Conservation (phyloP, 2,329 filamentous ascomycete species). For the Shiraia sp. region DNA sequence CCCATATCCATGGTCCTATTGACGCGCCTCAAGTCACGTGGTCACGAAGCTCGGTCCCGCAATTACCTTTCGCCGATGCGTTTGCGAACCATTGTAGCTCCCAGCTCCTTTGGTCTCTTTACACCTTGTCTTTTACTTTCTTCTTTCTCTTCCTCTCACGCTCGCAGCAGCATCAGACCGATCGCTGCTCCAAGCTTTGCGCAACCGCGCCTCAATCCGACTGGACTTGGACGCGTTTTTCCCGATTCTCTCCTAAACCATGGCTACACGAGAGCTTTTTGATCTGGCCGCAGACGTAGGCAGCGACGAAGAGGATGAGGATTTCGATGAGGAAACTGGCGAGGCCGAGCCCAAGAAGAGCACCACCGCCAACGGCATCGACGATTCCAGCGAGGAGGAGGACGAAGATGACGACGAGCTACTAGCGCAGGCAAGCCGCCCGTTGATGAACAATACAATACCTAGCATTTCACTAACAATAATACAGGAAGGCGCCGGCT, state of each 20-base stretch:
- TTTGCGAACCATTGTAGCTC: neutral
- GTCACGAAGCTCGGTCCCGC: neutral
- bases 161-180: slow-evolving; percentile 18
- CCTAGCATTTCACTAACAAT: slow-evolving; percentile 16
- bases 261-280: slow-evolving; percentile 65
- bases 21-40: neutral
- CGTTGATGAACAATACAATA: neutral
- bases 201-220: slow-evolving; percentile 12
- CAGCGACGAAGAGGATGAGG: slow-evolving; percentile 52
- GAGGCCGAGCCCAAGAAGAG: slow-evolving; percentile 25
- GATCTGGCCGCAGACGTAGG: slow-evolving; percentile 85
- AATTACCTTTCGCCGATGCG: neutral
- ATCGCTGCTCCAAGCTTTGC: slow-evolving; percentile 11
- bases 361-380: slow-evolving; percentile 35
- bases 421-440: slow-evolving; percentile 32
- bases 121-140: slow-evolving; percentile 16
- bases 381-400: slow-evolving; percentile 47
- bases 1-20: neutral
- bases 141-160: slow-evolving; percentile 4
- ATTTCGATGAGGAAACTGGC: slow-evolving; percentile 39
- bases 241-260: slow-evolving; percentile 21
- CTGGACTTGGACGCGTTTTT: slow-evolving; percentile 24
- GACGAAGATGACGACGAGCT: slow-evolving; percentile 46
- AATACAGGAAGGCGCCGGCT: slow-evolving; percentile 81
- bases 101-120: neutral